phyloP scores from a whole-genome alignment of 2,329 filamentous ascomycete species.

The Colletotrichum zoysiae region DNA sequence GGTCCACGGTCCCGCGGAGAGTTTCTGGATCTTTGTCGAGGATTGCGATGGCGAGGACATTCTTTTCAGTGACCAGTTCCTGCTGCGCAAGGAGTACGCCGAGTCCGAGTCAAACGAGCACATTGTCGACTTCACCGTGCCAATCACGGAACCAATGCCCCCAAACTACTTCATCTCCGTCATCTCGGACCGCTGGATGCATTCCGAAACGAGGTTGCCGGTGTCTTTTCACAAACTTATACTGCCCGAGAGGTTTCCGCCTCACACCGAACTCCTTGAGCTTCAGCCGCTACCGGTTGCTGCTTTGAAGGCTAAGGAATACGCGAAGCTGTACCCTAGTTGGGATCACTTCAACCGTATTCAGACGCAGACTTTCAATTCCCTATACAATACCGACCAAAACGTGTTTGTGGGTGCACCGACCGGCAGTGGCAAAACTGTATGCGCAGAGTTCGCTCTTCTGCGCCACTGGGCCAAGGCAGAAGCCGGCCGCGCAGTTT shows the following conservation, averaged over 20 bases:
- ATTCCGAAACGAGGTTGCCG: slow-evolving; percentile 91
- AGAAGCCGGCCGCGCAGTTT: slow-evolving; percentile 82
- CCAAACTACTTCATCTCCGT: slow-evolving; percentile 99
- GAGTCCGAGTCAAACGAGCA: slow-evolving; percentile 90
- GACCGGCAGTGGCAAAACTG: slow-evolving; percentile 94
- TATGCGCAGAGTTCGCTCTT: slow-evolving; percentile 94
- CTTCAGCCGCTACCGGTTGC: slow-evolving; percentile 91
- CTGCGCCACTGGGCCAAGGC: slow-evolving; percentile 86
- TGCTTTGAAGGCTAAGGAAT: slow-evolving; percentile 88
- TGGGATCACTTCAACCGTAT: slow-evolving; percentile 96
- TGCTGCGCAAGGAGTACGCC: slow-evolving; percentile 91
- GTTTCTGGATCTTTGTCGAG: slow-evolving; percentile 97
- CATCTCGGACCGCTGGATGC: slow-evolving; percentile 97
- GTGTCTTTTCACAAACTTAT: slow-evolving; percentile 96
- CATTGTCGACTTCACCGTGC: slow-evolving; percentile 94
- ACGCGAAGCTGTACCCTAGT: slow-evolving; percentile 81
- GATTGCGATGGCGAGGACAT: slow-evolving; percentile 98
- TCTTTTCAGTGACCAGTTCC: slow-evolving; percentile 92
- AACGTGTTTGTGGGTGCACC: slow-evolving; percentile 95
- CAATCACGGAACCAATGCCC: slow-evolving; percentile 97
- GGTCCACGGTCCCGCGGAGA: slow-evolving; percentile 88
- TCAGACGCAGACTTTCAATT: slow-evolving; percentile 97
- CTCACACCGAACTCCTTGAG: slow-evolving; percentile 92
- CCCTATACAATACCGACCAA: slow-evolving; percentile 89
- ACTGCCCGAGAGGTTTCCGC: slow-evolving; percentile 93